Percentiles rank a stretch among this genome's conserved stretches.
These are phyloP conservation scores for Oidiodendron maius DNA, from an alignment of 495 filamentous ascomycete genomes.

Conservation along the genomic window DNA sequence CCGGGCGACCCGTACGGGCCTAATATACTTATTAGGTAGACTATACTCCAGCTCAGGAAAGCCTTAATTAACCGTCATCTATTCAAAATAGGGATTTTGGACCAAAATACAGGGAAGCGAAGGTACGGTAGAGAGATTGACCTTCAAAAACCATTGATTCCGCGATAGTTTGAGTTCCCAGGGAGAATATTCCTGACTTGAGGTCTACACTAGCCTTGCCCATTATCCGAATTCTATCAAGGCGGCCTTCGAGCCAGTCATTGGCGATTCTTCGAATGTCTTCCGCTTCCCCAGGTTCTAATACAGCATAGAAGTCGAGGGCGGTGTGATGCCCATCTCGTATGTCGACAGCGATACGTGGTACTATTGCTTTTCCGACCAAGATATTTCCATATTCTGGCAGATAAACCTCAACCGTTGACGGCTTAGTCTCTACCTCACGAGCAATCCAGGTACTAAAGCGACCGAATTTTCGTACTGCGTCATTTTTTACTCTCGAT, in stretches of 20 bases:
- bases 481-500: constrained; percentile 57
- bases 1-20: not conserved
- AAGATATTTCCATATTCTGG: constrained; percentile 77
- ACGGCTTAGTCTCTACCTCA: constrained; percentile 61
- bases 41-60: constrained; percentile 1
- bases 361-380: constrained; percentile 69
- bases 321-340: constrained; percentile 68
- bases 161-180: constrained; percentile 67
- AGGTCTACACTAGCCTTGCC: constrained; percentile 65
- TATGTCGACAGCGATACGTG: constrained; percentile 66
- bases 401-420: constrained; percentile 69
- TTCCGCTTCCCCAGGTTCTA: constrained; percentile 70
- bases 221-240: constrained; percentile 59
- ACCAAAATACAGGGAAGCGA: constrained; percentile 44
- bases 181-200: constrained; percentile 68
- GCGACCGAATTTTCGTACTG: constrained; percentile 67
- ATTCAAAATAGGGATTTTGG: constrained; percentile 33
- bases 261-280: constrained; percentile 75
- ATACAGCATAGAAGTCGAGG: constrained; percentile 71
- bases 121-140: constrained; percentile 57
- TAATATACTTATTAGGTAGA: constrained; percentile 18
- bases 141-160: constrained; percentile 75
- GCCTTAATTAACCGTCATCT: not conserved
- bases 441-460: constrained; percentile 77
- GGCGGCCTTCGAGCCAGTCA: constrained; percentile 77